Percentiles rank a stretch among this genome's conserved stretches.
Conservation (phyloP, 192 early-diverging fungal species). For the Entomortierella lignicola region DNA sequence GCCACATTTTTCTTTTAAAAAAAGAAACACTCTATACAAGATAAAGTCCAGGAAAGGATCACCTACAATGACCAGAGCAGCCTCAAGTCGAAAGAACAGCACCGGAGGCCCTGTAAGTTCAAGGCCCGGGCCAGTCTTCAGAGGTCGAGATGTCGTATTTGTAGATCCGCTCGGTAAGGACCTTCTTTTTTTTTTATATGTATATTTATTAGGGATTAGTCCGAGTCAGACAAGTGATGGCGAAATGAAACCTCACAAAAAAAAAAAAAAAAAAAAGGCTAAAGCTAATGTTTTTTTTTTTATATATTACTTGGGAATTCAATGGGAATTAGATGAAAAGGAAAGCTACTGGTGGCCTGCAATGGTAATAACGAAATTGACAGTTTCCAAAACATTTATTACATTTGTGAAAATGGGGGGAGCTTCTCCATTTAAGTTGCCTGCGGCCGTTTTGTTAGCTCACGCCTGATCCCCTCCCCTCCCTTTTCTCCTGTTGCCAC, state of each 20-base stretch:
- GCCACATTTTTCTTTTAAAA: background rate
- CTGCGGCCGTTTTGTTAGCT: background rate
- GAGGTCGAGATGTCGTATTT: constrained; percentile 54
- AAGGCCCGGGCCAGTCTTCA: constrained; percentile 44
- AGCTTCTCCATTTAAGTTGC: background rate
- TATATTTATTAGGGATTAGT: background rate
- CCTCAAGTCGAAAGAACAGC: constrained; percentile 46
- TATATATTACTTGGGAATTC: background rate
- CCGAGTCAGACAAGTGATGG: background rate
- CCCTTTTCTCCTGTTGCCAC: constrained; percentile 3
- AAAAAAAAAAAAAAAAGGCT: no score
- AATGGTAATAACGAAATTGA: constrained; percentile 30
- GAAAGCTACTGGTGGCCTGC: constrained; percentile 54
- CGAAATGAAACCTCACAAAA: background rate
- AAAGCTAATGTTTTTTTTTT: constrained; percentile 1
- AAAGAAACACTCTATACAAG: background rate
- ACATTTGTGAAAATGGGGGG: background rate
- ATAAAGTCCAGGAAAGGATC: constrained; percentile 10
- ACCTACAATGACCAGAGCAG: constrained; percentile 42
- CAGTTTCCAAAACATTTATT: background rate
- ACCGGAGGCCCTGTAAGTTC: constrained; percentile 20
- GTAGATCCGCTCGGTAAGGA: constrained; percentile 51
- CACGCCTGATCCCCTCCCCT: constrained; percentile 1
- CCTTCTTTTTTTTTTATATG: background rate
- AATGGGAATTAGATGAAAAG: constrained; percentile 52